Percentiles rank a stretch among this genome's conserved stretches.
Evolutionary conservation across 2,329 filamentous ascomycete species (phyloP).

Genomic region (Dothistroma septosporum): DNA sequence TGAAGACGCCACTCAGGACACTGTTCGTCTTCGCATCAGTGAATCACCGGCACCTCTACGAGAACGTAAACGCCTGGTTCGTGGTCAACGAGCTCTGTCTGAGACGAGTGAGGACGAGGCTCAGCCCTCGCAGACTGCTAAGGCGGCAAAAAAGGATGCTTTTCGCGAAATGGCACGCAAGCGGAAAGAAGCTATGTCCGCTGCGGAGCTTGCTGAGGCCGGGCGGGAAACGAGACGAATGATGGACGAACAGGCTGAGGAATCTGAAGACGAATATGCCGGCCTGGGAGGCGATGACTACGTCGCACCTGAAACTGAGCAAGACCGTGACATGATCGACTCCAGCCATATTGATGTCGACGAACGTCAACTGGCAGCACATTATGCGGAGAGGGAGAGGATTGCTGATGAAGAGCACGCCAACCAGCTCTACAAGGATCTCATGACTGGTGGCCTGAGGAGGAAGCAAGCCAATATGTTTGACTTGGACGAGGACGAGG

Average conservation of each 20-base stretch:
- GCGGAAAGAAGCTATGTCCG: conserved; percentile 46
- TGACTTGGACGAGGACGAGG: conserved; percentile 77
- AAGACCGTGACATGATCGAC: conserved; percentile 86
- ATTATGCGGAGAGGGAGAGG: conserved; percentile 78
- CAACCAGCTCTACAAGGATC: conserved; percentile 86
- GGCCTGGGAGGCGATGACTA: conserved; percentile 88
- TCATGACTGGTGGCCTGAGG: conserved; percentile 82
- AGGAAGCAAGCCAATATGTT: conserved; percentile 68
- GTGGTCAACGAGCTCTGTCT: conserved; percentile 40
- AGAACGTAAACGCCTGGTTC: conserved; percentile 54
- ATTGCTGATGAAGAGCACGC: conserved; percentile 80
- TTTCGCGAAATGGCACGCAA: conserved; percentile 69
- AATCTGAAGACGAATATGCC: conserved; percentile 97
- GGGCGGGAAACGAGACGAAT: conserved; percentile 81
- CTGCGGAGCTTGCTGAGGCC: conserved; percentile 46
- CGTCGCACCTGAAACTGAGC: conserved; percentile 67
- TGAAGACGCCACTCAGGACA: conserved; percentile 32
- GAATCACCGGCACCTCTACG: conserved; percentile 33
- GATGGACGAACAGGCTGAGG: conserved; percentile 89
- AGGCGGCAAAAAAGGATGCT: conserved; percentile 44
- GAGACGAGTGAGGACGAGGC: conserved; percentile 41
- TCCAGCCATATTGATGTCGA: conserved; percentile 71
- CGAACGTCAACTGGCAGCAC: conserved; percentile 75
- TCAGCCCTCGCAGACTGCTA: conserved; percentile 31
- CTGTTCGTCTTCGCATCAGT: conserved; percentile 31